These are phyloP conservation scores for Rickenella mellea DNA, from an alignment of 768 basidiomycete species.

Conservation along the genomic window DNA sequence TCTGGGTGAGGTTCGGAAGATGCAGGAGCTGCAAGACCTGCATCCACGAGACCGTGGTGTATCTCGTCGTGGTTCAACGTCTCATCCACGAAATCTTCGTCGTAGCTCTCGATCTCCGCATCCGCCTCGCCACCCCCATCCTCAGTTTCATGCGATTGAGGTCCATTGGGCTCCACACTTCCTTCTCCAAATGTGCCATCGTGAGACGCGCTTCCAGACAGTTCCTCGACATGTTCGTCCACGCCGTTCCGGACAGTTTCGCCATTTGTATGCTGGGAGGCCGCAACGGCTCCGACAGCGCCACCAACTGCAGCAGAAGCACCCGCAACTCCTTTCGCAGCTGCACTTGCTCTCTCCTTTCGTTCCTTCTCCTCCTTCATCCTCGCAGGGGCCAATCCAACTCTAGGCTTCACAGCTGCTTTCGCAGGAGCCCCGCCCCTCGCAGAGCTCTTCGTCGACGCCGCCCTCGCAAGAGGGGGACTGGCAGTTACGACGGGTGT, in stretches of 20 bases:
- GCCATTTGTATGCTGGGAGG: slow-evolving; percentile 11
- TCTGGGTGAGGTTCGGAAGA: not conserved
- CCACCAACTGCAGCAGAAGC: slow-evolving; percentile 17
- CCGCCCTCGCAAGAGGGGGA: slow-evolving; percentile 4
- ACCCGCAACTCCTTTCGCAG: slow-evolving; percentile 15
- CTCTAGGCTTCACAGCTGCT: slow-evolving; percentile 12
- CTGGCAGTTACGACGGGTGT: slow-evolving; percentile 12
- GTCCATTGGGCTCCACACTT: not conserved
- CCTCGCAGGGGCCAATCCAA: not conserved
- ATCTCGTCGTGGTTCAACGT: slow-evolving; percentile 8
- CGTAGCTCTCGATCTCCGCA: slow-evolving; percentile 18
- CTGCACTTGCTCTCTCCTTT: slow-evolving; percentile 6
- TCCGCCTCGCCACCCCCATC: slow-evolving; percentile 13
- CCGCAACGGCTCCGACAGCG: slow-evolving; percentile 12
- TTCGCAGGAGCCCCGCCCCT: slow-evolving; percentile 20
- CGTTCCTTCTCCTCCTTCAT: not conserved
- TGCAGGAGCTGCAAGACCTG: not conserved
- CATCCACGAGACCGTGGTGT: not conserved
- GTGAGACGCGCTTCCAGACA: slow-evolving; percentile 7
- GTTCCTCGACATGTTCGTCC: slow-evolving; percentile 3
- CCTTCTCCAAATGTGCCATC: slow-evolving; percentile 2
- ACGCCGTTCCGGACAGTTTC: slow-evolving; percentile 11
- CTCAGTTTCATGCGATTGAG: slow-evolving; percentile 4
- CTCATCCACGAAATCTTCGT: slow-evolving; percentile 11
- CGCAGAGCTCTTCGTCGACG: slow-evolving; percentile 9